Evolutionary conservation across 2,329 filamentous ascomycete genomes (phyloP), one percentile per base, ranked within the genome.

Genomic region (Eutypella sp.): DNA sequence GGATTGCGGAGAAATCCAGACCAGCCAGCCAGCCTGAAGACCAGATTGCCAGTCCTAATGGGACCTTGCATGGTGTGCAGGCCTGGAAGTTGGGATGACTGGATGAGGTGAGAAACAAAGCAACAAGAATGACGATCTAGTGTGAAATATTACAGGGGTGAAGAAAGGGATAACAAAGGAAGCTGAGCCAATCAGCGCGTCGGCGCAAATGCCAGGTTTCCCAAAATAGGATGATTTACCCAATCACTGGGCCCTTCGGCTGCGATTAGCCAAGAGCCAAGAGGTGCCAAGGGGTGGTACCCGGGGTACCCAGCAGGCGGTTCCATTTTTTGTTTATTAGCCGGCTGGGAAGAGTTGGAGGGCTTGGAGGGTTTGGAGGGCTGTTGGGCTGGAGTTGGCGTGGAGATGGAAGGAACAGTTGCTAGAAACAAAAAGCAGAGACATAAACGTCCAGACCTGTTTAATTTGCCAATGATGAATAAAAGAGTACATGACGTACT

Each of bases 321-420:
- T n/a, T n/a, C n/a, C n/a, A n/a, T n/a, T 52, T 46, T 42, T 50
- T 48, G 44, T 48, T 50, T 39, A 24, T 24, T 24, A 39, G 20
- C 36, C 36, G 36, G 36, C 19, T 39, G 36, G 36, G 36, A 4
- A 13, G 20, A 11, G 36, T 11, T 19, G 15, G 20, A 22, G 9
- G 15, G 36, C 8, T 13, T 22, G 36, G n/a, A 39, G 16, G n/a
- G n/a, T n/a, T n/a, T n/a, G n/a, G n/a, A n/a, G n/a, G n/a, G n/a
- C n/a, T n/a, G n/a, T n/a, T n/a, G n/a, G n/a, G n/a, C n/a, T n/a
- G n/a, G n/a, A n/a, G n/a, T n/a, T n/a, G n/a, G n/a, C n/a, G n/a
- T n/a, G n/a, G n/a, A n/a, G n/a, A n/a, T n/a, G n/a, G n/a, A n/a
- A n/a, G n/a, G n/a, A n/a, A n/a, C n/a, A n/a, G n/a, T n/a, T n/a